phyloP scores from a whole-genome alignment of 106 monocot species.

The Allium cepa region DNA sequence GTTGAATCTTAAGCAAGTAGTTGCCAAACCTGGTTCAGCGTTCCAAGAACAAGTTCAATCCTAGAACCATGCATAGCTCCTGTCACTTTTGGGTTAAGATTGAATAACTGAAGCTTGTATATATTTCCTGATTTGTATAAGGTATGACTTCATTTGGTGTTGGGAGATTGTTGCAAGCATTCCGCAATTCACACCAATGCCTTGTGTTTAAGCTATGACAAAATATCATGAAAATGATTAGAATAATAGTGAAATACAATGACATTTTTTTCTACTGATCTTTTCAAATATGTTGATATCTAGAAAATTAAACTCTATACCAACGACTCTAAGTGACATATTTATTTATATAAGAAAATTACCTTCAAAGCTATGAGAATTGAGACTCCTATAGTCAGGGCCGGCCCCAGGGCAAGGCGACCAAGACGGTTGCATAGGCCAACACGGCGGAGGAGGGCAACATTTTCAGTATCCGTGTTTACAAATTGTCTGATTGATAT shows the following conservation, averaged over 20 bases:
- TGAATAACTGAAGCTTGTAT: conserved; percentile 13
- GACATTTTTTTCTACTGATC: neutral
- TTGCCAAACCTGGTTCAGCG: conserved; percentile 11
- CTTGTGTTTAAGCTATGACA: neutral
- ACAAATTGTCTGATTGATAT: too few relatives aligned
- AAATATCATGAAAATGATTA: neutral
- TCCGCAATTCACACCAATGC: conserved; percentile 31
- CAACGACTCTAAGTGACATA: too few relatives aligned
- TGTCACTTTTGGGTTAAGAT: conserved; percentile 14
- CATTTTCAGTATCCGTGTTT: too few relatives aligned
- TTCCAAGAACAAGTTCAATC: conserved; percentile 15
- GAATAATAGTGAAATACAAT: conserved; percentile 1
- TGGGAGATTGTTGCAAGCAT: conserved; percentile 26
- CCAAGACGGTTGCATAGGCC: too few relatives aligned
- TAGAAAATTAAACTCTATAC: neutral
- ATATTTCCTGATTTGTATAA: conserved; percentile 20
- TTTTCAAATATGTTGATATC: neutral
- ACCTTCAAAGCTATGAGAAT: neutral
- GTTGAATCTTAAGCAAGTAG: conserved; percentile 7
- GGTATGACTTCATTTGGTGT: conserved; percentile 6
- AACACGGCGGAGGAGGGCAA: too few relatives aligned
- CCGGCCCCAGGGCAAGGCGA: too few relatives aligned
- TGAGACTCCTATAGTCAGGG: neutral
- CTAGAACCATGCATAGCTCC: conserved; percentile 12
- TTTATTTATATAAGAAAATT: neutral